A percentile compares a stretch with the other conserved stretches of the same genome.
These are phyloP conservation scores for Aspergillus sp. DNA, from an alignment of 2,329 filamentous ascomycete genomes.

Conservation along the genomic window DNA sequence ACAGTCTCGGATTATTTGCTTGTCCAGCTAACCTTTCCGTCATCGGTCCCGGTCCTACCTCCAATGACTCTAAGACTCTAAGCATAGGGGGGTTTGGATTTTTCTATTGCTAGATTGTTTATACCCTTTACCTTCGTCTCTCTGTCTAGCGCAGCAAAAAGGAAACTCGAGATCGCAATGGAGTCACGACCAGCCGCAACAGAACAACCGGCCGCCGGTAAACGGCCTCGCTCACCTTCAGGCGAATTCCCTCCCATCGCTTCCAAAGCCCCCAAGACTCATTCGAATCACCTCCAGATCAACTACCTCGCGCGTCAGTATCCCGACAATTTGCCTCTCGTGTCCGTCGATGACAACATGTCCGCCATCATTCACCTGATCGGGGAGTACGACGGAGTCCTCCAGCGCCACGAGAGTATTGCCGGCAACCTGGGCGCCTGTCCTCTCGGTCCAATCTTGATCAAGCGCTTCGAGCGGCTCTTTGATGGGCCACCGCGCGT, in stretches of 20 bases:
- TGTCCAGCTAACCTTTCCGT: not conserved
- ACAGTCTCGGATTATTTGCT: not conserved
- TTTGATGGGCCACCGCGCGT: slow-evolving; percentile 73
- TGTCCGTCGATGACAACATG: slow-evolving; percentile 61
- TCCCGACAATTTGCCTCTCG: slow-evolving; percentile 53
- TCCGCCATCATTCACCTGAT: slow-evolving; percentile 64
- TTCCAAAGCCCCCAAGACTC: slow-evolving; percentile 48
- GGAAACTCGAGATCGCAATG: slow-evolving; percentile 16
- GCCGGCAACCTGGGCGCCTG: slow-evolving; percentile 78
- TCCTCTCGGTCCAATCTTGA: slow-evolving; percentile 69
- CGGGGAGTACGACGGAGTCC: slow-evolving; percentile 72
- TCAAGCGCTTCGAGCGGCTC: slow-evolving; percentile 77
- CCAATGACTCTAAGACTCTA: too few species aligned
- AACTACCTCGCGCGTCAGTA: slow-evolving; percentile 60
- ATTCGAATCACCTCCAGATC: slow-evolving; percentile 55
- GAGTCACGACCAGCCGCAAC: slow-evolving; percentile 27
- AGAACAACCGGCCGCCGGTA: slow-evolving; percentile 33
- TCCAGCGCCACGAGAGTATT: slow-evolving; percentile 78
- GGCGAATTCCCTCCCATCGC: slow-evolving; percentile 31
- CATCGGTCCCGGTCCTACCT: too few species aligned
- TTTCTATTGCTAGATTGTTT: not conserved
- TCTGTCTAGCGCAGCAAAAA: not conserved
- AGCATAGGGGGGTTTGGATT: not conserved
- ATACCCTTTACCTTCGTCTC: not conserved
- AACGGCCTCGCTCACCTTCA: slow-evolving; percentile 40